Percentiles rank a stretch among this genome's conserved stretches.
These are phyloP conservation scores for Globisporangium abappressorium DNA, from an alignment of 352 stramenopile genomes.

Conservation along the genomic window DNA sequence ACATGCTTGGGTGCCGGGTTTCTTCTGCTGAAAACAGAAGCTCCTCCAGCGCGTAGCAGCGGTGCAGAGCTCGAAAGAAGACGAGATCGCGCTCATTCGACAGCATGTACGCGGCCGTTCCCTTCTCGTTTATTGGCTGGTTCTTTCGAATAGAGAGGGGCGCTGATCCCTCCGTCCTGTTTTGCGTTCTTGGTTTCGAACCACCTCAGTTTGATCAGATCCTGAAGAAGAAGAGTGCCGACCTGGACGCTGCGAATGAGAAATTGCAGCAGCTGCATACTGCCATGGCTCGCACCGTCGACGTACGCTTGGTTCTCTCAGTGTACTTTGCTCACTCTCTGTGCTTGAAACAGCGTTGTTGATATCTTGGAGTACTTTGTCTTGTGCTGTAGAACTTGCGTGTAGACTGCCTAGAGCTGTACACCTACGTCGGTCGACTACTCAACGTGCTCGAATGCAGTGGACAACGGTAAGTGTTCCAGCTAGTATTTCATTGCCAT, in stretches of 20 bases:
- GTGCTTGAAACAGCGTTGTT: background rate
- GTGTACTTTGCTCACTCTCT: background rate
- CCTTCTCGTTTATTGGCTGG: background rate
- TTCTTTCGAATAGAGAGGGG: background rate
- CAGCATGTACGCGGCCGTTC: constrained; percentile 36
- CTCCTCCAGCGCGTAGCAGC: constrained; percentile 44
- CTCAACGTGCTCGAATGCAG: constrained; percentile 21
- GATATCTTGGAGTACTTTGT: background rate
- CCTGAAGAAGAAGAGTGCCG: constrained; percentile 46
- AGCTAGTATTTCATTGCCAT: background rate
- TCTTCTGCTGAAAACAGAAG: constrained; percentile 20
- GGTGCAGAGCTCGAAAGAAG: constrained; percentile 62
- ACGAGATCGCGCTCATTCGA: constrained; percentile 68
- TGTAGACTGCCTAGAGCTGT: constrained; percentile 67
- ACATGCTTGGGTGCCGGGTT: too few relatives aligned
- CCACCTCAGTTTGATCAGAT: constrained; percentile 56
- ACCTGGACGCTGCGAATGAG: constrained; percentile 31
- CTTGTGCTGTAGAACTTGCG: constrained; percentile 47
- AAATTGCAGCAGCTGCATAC: constrained; percentile 40
- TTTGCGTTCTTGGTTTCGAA: background rate
- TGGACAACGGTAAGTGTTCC: constrained; percentile 18
- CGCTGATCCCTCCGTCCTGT: too few relatives aligned
- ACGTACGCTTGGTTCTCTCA: constrained; percentile 26
- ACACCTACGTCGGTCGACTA: constrained; percentile 52
- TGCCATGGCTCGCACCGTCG: constrained; percentile 33